Conservation (phyloP, 2,329 filamentous ascomycete species). For the Lasiodiplodia sp. region DNA sequence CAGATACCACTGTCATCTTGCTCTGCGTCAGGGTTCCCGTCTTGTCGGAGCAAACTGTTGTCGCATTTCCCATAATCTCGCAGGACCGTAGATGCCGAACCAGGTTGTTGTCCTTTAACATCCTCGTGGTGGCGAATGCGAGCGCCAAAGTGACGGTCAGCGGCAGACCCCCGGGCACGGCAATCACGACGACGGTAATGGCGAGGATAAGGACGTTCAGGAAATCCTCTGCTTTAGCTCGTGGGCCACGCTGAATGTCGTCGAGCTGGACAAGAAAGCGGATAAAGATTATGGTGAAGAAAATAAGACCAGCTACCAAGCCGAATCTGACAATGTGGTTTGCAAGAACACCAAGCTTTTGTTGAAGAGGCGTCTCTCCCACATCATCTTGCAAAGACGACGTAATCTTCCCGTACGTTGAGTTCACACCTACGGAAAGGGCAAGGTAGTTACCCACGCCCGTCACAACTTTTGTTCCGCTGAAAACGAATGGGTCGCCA, state of each 20-base stretch:
- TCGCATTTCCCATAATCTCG: conserved; percentile 76
- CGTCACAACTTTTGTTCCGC: conserved; percentile 79
- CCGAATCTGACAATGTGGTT: conserved; percentile 80
- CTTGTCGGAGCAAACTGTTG: conserved; percentile 75
- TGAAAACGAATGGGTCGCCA: conserved; percentile 84
- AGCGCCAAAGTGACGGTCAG: conserved; percentile 73
- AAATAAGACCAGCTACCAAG: conserved; percentile 74
- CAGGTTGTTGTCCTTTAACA: conserved; percentile 74
- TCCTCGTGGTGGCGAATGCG: conserved; percentile 71
- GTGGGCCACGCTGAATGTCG: conserved; percentile 59
- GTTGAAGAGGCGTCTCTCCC: conserved; percentile 80
- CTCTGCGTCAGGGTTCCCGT: conserved; percentile 47
- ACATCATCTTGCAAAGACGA: conserved; percentile 79
- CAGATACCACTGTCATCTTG: conserved; percentile 70
- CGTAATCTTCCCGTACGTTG: conserved; percentile 78
- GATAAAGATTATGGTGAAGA: conserved; percentile 88
- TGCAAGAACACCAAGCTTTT: conserved; percentile 77
- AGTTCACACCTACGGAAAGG: conserved; percentile 77
- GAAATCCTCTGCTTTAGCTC: conserved; percentile 76
- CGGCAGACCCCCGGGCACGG: conserved; percentile 72
- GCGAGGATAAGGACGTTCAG: conserved; percentile 69
- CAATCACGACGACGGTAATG: conserved; percentile 72
- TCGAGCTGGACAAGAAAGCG: conserved; percentile 78
- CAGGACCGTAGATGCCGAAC: conserved; percentile 73
- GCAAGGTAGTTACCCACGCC: conserved; percentile 79